phyloP scores from a whole-genome alignment of 495 filamentous ascomycete genomes.

The Hypoxylon crocopeplum region DNA sequence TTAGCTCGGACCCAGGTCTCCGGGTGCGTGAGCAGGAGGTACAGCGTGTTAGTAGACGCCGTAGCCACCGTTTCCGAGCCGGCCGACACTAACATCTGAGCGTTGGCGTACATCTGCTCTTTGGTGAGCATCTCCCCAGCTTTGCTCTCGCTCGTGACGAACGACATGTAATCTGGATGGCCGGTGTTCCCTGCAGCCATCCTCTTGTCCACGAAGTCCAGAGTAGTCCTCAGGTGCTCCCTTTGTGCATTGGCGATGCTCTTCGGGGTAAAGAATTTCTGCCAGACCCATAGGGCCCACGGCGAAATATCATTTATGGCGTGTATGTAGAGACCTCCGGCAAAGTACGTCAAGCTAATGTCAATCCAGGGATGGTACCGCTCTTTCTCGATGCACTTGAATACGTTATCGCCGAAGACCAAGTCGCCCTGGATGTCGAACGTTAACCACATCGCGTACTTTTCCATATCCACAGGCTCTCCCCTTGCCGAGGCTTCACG shows the following conservation, averaged over 20 bases:
- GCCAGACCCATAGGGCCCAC: conserved; percentile 28
- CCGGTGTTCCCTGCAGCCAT: conserved; percentile 26
- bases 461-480: conserved; percentile 43
- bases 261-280: conserved; percentile 11
- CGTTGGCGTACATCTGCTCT: conserved; percentile 44
- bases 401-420: conserved; percentile 60
- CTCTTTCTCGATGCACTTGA: conserved; percentile 52
- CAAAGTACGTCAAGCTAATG: conserved; percentile 36
- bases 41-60: conserved; percentile 54
- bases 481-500: conserved; percentile 29
- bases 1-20: conserved; percentile 47
- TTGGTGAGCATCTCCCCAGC: conserved; percentile 24
- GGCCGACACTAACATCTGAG: conserved; percentile 44
- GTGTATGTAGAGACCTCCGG: conserved; percentile 18
- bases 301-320: conserved; percentile 36
- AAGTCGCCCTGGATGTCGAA: conserved; percentile 70
- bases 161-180: conserved; percentile 49
- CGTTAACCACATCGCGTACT: conserved; percentile 64
- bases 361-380: conserved; percentile 46
- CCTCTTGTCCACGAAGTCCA: conserved; percentile 31
- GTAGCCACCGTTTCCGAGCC: conserved; percentile 62
- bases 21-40: conserved; percentile 46
- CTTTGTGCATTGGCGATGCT: conserved; percentile 6
- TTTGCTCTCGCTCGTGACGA: conserved; percentile 33
- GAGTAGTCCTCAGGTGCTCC: conserved; percentile 21